Base-by-base conservation (phyloP, 1,284 basidiomycete genomes). In the Rhodotorula sp. region DNA sequence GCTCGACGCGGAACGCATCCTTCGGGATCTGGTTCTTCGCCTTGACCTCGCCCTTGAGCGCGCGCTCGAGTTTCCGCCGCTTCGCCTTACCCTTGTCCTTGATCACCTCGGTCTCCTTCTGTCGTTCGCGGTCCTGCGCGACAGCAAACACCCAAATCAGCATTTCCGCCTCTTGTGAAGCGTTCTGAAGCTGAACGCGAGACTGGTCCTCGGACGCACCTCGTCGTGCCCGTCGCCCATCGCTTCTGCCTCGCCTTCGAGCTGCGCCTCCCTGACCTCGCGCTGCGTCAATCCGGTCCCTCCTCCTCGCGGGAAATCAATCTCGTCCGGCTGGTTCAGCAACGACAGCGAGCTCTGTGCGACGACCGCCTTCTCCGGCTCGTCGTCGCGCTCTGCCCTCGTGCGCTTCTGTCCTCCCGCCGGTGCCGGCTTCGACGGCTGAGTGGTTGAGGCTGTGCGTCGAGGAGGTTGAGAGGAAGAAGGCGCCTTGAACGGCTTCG, bases 251-350 rank as follows among this genome's bases (percentile, higher is more conserved):
- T 87, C 83, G 8, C 88, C 95, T 80, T 98, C 94, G 28, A 89
- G 87, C 65, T 89, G 86, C 37, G 92, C 87, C 69, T 89, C 84
- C 79, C 94, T 92, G 72, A 93, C 88, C 81, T 99, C 94, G n/a
- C 93, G 83, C 37, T 92, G 89, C 40, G 94, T 96, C 75, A 96
- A 86, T 50, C 84, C 80, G 7, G 83, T 82, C 51, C 85, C 85
- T n/a, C 85, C 85, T 26, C 95, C 96, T 77, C 96, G 87, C 57
- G 94, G 94, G 80, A 98, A 99, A 81, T 97, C 93, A 69, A 93
- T 86, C 78, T 95, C 92, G 56, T 92, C 70, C 2, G 72, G 75
- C 22, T 64, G 65, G 55, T 64, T 74, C 26, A 74, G 46, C 56
- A 74, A 37, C 40, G 40, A 44, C 40, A 44, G 40, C 40, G 40